Conservation (phyloP, 2,329 filamentous ascomycete species). For the Coniochaeta ligniaria region DNA sequence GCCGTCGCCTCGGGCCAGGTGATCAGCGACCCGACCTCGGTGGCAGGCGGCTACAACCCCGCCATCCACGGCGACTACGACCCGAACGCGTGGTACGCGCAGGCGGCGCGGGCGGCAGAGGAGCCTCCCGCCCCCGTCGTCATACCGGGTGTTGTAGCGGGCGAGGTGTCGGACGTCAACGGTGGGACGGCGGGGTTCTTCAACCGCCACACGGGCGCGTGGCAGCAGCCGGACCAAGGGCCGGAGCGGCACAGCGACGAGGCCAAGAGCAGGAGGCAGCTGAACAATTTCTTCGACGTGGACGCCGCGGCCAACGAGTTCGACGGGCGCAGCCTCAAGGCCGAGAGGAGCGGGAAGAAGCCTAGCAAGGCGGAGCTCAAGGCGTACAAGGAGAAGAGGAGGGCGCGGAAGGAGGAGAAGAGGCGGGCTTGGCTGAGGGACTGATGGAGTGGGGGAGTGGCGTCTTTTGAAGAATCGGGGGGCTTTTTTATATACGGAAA, state of each 20-base stretch:
- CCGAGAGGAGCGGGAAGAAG: constrained; percentile 80
- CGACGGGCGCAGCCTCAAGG: constrained; percentile 83
- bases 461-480: background rate
- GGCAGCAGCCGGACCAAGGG: constrained; percentile 60
- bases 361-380: constrained; percentile 81
- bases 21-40: constrained; percentile 23
- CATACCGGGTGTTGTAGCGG: constrained; percentile 14
- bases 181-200: constrained; percentile 64
- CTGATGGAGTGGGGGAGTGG: constrained; percentile 33
- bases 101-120: constrained; percentile 34
- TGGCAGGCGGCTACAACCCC: constrained; percentile 81
- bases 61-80: constrained; percentile 96
- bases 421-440: constrained; percentile 84
- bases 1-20: constrained; percentile 9
- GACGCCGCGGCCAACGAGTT: constrained; percentile 89
- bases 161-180: constrained; percentile 24
- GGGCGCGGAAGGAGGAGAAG: constrained; percentile 90
- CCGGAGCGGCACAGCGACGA: constrained; percentile 79
- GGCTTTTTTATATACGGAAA: background rate
- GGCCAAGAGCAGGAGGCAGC: constrained; percentile 78
- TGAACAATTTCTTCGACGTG: constrained; percentile 94
- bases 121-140: constrained; percentile 25
- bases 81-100: constrained; percentile 88
- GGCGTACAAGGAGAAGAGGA: constrained; percentile 83
- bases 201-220: constrained; percentile 84